These are phyloP conservation scores for Aegle marmelos DNA, from an alignment of 345 rosid genomes.

Conservation along the genomic window DNA sequence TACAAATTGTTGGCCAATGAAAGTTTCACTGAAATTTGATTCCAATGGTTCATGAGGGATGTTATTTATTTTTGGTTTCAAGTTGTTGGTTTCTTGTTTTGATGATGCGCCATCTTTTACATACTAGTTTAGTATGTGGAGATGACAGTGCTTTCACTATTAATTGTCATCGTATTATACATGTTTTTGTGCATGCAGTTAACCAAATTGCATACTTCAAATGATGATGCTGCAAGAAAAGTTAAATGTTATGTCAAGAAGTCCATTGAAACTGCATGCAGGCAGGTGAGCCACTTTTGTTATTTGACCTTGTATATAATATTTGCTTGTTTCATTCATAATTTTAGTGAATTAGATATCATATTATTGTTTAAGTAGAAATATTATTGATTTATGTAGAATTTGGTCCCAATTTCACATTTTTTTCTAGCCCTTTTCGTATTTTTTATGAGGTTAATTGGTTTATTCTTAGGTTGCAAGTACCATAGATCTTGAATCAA, in stretches of 20 bases:
- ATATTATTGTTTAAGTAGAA: neutral
- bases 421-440: neutral
- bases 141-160: neutral
- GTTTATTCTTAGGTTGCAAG: slow-evolving; percentile 49
- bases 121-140: neutral
- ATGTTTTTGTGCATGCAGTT: slow-evolving; percentile 42
- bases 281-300: slow-evolving; percentile 52
- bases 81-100: neutral
- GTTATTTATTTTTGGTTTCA: neutral
- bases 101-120: neutral
- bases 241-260: slow-evolving; percentile 60
- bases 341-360: neutral
- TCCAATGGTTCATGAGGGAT: neutral
- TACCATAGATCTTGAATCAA: slow-evolving; percentile 49
- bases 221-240: slow-evolving; percentile 42
- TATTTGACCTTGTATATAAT: slow-evolving; percentile 1
- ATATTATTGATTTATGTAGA: neutral
- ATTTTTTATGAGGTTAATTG: slow-evolving; percentile 7
- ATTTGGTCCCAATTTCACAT: neutral
- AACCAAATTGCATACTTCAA: slow-evolving; percentile 35
- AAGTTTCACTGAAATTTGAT: neutral
- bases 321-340: neutral
- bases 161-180: slow-evolving; percentile 20
- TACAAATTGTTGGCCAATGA: neutral
- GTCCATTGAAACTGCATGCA: slow-evolving; percentile 66